Evolutionary conservation across 768 basidiomycete genomes (phyloP).

Genomic region (Pleurotus eryngii): DNA sequence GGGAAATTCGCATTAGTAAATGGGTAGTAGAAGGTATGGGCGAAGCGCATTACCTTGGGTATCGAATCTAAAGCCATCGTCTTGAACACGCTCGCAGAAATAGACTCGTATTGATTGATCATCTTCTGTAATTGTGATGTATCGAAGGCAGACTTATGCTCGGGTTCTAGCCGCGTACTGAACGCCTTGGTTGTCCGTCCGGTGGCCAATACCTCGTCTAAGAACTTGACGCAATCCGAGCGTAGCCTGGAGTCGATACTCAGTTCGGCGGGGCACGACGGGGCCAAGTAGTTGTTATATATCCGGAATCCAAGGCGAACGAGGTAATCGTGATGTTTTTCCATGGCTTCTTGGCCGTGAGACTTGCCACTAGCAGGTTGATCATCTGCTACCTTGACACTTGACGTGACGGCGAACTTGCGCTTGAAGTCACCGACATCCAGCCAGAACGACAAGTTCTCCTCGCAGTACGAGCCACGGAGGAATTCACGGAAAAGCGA

Average conservation of each 20-base stretch:
- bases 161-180: slow-evolving; percentile 77
- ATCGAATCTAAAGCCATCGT: slow-evolving; percentile 98
- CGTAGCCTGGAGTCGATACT: slow-evolving; percentile 97
- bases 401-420: slow-evolving; percentile 93
- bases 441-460: slow-evolving; percentile 96
- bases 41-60: slow-evolving; percentile 64
- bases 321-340: slow-evolving; percentile 91
- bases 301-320: slow-evolving; percentile 93
- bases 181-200: slow-evolving; percentile 69
- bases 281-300: slow-evolving; percentile 93
- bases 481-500: slow-evolving; percentile 93
- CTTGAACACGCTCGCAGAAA: slow-evolving; percentile 96
- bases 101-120: slow-evolving; percentile 91
- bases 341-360: slow-evolving; percentile 90
- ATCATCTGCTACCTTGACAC: slow-evolving; percentile 64
- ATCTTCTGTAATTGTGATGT: slow-evolving; percentile 94
- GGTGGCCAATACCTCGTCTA: slow-evolving; percentile 81
- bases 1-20: background rate
- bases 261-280: slow-evolving; percentile 91
- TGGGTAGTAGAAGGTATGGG: no score
- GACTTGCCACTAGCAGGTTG: slow-evolving; percentile 42
- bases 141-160: slow-evolving; percentile 79
- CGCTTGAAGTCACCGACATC: slow-evolving; percentile 97
- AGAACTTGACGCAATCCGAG: slow-evolving; percentile 89
- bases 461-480: slow-evolving; percentile 93